Conservation (phyloP, 2,329 filamentous ascomycete genomes). For the Diaporthe sp. region DNA sequence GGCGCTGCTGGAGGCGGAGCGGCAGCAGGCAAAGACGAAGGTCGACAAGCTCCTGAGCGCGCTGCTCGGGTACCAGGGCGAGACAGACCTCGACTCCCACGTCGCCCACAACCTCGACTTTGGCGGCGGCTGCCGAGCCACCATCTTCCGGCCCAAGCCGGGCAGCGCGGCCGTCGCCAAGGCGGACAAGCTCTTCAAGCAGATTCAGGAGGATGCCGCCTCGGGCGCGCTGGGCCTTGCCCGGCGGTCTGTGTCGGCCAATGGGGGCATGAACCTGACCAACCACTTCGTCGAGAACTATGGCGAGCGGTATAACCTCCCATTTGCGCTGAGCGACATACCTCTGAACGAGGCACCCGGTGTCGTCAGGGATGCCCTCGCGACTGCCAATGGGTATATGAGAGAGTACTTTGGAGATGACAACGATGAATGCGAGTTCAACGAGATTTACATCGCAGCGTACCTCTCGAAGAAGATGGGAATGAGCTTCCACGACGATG, state of each 20-base stretch:
- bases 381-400: not conserved
- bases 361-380: not conserved
- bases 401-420: not conserved
- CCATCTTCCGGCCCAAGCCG: not conserved
- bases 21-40: too few species aligned
- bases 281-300: constrained; percentile 32
- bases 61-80: not conserved
- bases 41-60: not conserved
- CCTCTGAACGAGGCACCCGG: not conserved
- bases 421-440: not conserved
- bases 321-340: not conserved
- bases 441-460: constrained; percentile 16
- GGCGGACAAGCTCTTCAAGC: not conserved
- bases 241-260: not conserved
- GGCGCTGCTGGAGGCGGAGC: not conserved
- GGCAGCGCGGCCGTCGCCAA: not conserved
- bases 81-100: not conserved
- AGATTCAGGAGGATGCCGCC: not conserved
- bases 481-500: constrained; percentile 26
- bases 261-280: not conserved
- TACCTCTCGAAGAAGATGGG: constrained; percentile 12
- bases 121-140: constrained; percentile 9
- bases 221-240: not conserved
- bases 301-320: constrained; percentile 7
- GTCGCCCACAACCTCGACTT: not conserved